Evolutionary conservation across 371 early-diverging fungal genomes (phyloP).

Genomic region (Zancudomyces culisetae): DNA sequence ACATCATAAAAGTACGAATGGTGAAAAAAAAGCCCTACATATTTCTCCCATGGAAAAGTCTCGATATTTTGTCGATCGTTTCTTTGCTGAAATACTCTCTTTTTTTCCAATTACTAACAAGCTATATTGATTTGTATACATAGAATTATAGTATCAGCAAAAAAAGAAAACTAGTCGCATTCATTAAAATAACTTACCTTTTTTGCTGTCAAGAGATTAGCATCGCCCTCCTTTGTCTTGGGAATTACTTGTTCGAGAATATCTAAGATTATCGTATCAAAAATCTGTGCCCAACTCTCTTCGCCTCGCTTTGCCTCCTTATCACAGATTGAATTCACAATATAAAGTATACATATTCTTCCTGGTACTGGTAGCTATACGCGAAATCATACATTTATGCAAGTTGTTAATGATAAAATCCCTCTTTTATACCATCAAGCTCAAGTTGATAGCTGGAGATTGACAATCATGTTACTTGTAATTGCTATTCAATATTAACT

Average conservation of each 20-base stretch:
- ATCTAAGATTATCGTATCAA: conserved; percentile 31
- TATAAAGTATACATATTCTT: conserved; percentile 39
- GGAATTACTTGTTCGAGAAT: conserved; percentile 41
- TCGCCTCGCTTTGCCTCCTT: conserved; percentile 32
- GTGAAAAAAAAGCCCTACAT: background rate
- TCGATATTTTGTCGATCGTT: conserved; percentile 4
- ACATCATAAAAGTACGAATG: too few relatives aligned
- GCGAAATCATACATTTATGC: too few relatives aligned
- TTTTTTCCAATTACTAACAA: conserved; percentile 16
- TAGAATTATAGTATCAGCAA: too few relatives aligned
- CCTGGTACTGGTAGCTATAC: background rate
- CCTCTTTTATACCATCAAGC: too few relatives aligned
- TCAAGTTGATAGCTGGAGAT: too few relatives aligned
- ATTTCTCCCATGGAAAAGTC: conserved; percentile 5
- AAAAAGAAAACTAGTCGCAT: background rate
- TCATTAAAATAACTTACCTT: conserved; percentile 20
- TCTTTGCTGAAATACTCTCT: conserved; percentile 4
- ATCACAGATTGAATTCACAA: conserved; percentile 46
- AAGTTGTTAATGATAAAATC: too few relatives aligned
- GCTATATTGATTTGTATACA: too few relatives aligned
- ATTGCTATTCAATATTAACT: conserved; percentile 36
- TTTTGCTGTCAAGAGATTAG: conserved; percentile 43
- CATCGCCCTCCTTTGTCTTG: conserved; percentile 38
- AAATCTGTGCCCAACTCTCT: conserved; percentile 35
- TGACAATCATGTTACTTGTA: too few relatives aligned